Evolutionary conservation across 1,284 basidiomycete species (phyloP).

Genomic region (Gymnopus androsaceus): DNA sequence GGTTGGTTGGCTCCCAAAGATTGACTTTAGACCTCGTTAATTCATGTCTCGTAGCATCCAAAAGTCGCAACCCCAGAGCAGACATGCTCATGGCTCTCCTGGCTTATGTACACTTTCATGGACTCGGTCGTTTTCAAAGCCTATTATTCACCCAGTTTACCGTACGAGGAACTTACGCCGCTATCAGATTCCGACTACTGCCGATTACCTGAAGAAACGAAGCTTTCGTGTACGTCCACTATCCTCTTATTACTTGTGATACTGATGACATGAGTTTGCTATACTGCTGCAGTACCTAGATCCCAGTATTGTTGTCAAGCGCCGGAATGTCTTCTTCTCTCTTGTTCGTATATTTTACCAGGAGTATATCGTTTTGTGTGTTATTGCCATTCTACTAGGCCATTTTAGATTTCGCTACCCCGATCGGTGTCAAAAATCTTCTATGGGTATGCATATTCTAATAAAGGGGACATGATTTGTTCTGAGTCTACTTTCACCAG

Average conservation of each 20-base stretch:
- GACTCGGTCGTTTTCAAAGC: slow-evolving; percentile 41
- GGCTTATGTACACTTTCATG: slow-evolving; percentile 53
- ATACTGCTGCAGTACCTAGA: slow-evolving; percentile 12
- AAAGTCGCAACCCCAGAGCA: slow-evolving; percentile 52
- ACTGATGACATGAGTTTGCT: slow-evolving; percentile 20
- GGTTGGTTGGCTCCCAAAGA: slow-evolving; percentile 23
- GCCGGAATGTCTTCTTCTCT: slow-evolving; percentile 30
- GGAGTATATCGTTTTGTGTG: slow-evolving; percentile 34
- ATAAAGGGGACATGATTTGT: no score
- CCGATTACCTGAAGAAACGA: slow-evolving; percentile 26
- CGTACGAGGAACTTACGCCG: slow-evolving; percentile 41
- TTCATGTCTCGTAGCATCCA: slow-evolving; percentile 32
- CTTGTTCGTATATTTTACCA: slow-evolving; percentile 29
- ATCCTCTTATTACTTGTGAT: slow-evolving; percentile 30
- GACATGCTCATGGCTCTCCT: slow-evolving; percentile 50
- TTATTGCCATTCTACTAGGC: neutral
- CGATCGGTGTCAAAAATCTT: slow-evolving; percentile 41
- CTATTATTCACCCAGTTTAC: slow-evolving; percentile 31
- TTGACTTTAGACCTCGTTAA: neutral
- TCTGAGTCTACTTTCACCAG: slow-evolving; percentile 24
- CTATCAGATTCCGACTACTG: slow-evolving; percentile 50
- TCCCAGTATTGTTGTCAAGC: slow-evolving; percentile 8
- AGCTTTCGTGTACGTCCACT: slow-evolving; percentile 31
- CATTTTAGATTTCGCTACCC: slow-evolving; percentile 32
- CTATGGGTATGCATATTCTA: slow-evolving; percentile 21